These are phyloP conservation scores for Boletus sensibilis DNA, from an alignment of 768 basidiomycete species.

Conservation along the genomic window DNA sequence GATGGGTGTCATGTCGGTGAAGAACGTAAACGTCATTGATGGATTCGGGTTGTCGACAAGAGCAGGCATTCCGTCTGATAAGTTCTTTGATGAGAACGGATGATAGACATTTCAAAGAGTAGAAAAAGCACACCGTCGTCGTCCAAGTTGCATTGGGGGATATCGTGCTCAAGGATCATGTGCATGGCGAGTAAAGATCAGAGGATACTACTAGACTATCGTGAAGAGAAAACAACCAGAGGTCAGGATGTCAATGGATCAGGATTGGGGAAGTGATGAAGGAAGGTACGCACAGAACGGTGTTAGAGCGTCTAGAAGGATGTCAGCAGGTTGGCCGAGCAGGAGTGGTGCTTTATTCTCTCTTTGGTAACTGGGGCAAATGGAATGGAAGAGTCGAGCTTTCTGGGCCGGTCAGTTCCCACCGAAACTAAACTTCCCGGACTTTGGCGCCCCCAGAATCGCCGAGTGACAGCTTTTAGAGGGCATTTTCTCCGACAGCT, in stretches of 20 bases:
- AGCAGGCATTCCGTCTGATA: slow-evolving; percentile 48
- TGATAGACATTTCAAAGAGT: not conserved
- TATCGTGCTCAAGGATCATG: slow-evolving; percentile 29
- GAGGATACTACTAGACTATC: not conserved
- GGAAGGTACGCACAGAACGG: slow-evolving; percentile 21
- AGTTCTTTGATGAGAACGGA: slow-evolving; percentile 10
- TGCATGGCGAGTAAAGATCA: slow-evolving; percentile 21
- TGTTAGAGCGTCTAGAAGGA: slow-evolving; percentile 28
- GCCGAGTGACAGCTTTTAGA: slow-evolving; percentile 6
- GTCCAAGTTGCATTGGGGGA: slow-evolving; percentile 28
- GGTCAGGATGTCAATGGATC: slow-evolving; percentile 12
- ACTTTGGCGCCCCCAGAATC: slow-evolving; percentile 17
- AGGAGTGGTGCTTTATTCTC: slow-evolving; percentile 34
- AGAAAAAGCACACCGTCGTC: slow-evolving; percentile 35
- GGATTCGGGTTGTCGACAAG: slow-evolving; percentile 54
- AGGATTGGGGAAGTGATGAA: slow-evolving; percentile 6
- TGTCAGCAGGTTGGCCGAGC: slow-evolving; percentile 23
- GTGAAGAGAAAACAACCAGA: not conserved
- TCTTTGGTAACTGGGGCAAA: slow-evolving; percentile 35
- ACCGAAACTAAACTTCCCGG: slow-evolving; percentile 23
- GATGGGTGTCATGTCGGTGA: slow-evolving; percentile 56
- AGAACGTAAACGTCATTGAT: slow-evolving; percentile 61
- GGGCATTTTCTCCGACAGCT: slow-evolving; percentile 10
- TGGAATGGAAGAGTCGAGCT: slow-evolving; percentile 29
- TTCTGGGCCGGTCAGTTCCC: slow-evolving; percentile 31